phyloP scores from a whole-genome alignment of 345 rosid genomes.

The Moricandia arvensis region DNA sequence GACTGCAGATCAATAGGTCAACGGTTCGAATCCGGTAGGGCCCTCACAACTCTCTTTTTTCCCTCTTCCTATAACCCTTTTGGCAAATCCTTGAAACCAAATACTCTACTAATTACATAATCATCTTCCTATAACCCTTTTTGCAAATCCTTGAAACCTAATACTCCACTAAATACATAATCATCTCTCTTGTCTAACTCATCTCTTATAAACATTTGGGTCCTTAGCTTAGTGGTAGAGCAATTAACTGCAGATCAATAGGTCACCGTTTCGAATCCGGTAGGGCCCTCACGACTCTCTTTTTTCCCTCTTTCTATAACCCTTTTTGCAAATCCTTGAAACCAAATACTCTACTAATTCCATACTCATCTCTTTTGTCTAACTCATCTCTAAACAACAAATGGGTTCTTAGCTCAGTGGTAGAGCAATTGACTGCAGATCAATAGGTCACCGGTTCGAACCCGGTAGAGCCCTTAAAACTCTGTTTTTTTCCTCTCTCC shows the following conservation, averaged over 20 bases:
- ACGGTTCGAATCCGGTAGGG: slow-evolving; percentile 49
- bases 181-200: too few species aligned
- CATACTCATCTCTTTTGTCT: neutral
- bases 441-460: slow-evolving; percentile 62
- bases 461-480: slow-evolving; percentile 30
- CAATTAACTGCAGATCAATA: too few species aligned
- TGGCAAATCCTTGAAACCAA: too few species aligned
- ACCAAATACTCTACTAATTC: neutral
- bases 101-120: too few species aligned
- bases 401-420: slow-evolving; percentile 73
- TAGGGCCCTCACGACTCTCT: neutral
- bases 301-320: neutral
- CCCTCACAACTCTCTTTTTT: too few species aligned
- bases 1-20: slow-evolving; percentile 87
- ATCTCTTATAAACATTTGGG: too few species aligned
- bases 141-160: too few species aligned
- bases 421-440: slow-evolving; percentile 83
- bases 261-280: too few species aligned
- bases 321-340: neutral
- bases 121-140: too few species aligned
- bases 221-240: too few species aligned
- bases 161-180: too few species aligned
- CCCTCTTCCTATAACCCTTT: too few species aligned
- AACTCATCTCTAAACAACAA: neutral
- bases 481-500: neutral